Conservation (phyloP, 1,284 basidiomycete species). For the Tetrapyrgos nigripes region DNA sequence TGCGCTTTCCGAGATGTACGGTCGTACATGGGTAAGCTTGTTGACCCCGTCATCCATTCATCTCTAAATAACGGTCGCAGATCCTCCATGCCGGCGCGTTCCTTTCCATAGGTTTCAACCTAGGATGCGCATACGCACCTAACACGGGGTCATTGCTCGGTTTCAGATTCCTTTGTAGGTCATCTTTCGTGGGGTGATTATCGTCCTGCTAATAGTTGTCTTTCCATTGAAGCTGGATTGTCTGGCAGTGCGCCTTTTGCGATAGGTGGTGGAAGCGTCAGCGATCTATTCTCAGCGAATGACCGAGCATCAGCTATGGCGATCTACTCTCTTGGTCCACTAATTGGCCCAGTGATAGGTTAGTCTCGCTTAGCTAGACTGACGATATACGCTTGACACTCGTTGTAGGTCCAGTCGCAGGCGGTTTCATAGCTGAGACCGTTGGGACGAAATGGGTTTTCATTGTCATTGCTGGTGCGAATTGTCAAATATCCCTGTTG, state of each 20-base stretch:
- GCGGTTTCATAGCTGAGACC: conserved; percentile 52
- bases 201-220: not conserved
- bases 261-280: conserved; percentile 53
- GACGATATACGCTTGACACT: no score
- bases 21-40: conserved; percentile 54
- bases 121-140: conserved; percentile 60
- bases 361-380: not conserved
- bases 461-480: conserved; percentile 42
- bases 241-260: conserved; percentile 53
- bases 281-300: conserved; percentile 52
- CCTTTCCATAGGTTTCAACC: conserved; percentile 59
- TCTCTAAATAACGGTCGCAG: conserved; percentile 32
- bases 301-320: conserved; percentile 59
- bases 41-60: not conserved
- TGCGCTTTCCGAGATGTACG: conserved; percentile 68
- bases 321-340: conserved; percentile 51
- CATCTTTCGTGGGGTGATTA: not conserved
- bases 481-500: not conserved
- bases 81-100: conserved; percentile 63
- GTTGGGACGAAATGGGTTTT: conserved; percentile 54
- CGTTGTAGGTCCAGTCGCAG: conserved; percentile 50
- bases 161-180: conserved; percentile 58
- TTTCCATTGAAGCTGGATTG: conserved; percentile 43
- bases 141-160: conserved; percentile 53
- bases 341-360: conserved; percentile 38